Evolutionary conservation across 176 grass and related monocot genomes (phyloP).

Genomic region (Poa pratensis): DNA sequence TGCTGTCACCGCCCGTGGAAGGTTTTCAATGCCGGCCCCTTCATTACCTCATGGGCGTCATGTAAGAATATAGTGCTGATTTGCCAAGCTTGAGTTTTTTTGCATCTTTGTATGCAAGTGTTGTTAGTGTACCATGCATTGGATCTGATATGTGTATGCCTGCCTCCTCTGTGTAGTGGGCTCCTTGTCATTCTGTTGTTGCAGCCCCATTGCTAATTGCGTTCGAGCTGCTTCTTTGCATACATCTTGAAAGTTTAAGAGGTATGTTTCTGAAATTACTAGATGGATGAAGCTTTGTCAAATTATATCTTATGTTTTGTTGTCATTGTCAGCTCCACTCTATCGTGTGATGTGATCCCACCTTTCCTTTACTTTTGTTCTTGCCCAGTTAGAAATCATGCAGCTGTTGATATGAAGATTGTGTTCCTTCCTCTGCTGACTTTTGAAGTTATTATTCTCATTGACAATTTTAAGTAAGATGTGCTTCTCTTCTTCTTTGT

Average conservation of each 20-base stretch:
- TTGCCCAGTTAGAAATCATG: conserved; percentile 46
- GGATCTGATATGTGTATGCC: conserved; percentile 19
- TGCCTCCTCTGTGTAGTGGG: conserved; percentile 60
- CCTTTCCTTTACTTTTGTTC: conserved; percentile 19
- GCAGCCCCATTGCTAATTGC: conserved; percentile 81
- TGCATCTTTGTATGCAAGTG: conserved; percentile 11
- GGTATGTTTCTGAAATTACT: conserved; percentile 49
- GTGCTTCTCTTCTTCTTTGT: not conserved
- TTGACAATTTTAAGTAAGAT: conserved; percentile 94
- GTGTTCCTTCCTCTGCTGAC: conserved; percentile 86
- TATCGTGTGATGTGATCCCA: not conserved
- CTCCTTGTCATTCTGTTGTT: conserved; percentile 92
- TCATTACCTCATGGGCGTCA: conserved; percentile 87
- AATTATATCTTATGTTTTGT: not conserved
- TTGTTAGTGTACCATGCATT: conserved; percentile 4
- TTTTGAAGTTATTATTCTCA: conserved; percentile 86
- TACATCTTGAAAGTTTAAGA: conserved; percentile 77
- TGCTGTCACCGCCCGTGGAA: conserved; percentile 72
- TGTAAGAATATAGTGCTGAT: conserved; percentile 53
- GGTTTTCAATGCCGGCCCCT: conserved; percentile 97
- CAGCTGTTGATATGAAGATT: conserved; percentile 83
- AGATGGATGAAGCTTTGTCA: not conserved
- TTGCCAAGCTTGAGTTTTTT: not conserved
- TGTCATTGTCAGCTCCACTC: not conserved
- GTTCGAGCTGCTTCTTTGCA: conserved; percentile 90